Conservation (phyloP, 495 filamentous ascomycete species). For the Penicillium crystallinum region DNA sequence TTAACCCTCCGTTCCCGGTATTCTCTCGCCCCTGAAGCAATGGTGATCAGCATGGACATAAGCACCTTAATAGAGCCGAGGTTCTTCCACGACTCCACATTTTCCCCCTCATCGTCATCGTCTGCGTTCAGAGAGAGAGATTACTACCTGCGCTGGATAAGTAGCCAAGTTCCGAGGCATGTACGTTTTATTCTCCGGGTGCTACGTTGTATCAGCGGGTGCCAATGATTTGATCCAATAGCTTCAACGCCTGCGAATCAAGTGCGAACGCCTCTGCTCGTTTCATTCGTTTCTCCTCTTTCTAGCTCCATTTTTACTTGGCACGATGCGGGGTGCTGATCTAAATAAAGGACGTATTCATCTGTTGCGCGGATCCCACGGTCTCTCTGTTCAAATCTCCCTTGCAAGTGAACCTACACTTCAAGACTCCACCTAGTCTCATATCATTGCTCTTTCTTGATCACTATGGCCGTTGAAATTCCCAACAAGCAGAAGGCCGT, state of each 20-base stretch:
- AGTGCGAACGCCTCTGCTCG: not conserved
- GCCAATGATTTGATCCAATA: not conserved
- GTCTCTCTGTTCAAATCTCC: not conserved
- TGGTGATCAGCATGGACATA: not conserved
- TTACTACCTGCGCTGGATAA: not conserved
- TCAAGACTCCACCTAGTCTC: not conserved
- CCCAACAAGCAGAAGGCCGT: constrained; percentile 63
- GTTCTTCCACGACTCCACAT: not conserved
- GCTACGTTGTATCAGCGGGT: not conserved
- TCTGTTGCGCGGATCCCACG: too few species aligned
- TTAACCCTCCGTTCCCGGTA: not conserved
- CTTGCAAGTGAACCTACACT: not conserved
- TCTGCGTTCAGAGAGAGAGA: not conserved
- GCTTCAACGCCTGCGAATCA: not conserved
- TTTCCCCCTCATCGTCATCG: not conserved
- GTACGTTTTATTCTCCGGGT: not conserved
- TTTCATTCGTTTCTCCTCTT: not conserved
- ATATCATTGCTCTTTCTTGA: not conserved
- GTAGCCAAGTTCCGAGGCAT: not conserved
- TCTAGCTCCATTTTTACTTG: not conserved
- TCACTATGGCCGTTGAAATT: constrained; percentile 35
- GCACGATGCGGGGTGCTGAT: not conserved
- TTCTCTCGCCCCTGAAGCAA: not conserved
- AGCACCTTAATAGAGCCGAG: not conserved
- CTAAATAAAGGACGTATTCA: not conserved